Evolutionary conservation across 305 asterid genomes (phyloP).

Genomic region (Nicotiana rustica): DNA sequence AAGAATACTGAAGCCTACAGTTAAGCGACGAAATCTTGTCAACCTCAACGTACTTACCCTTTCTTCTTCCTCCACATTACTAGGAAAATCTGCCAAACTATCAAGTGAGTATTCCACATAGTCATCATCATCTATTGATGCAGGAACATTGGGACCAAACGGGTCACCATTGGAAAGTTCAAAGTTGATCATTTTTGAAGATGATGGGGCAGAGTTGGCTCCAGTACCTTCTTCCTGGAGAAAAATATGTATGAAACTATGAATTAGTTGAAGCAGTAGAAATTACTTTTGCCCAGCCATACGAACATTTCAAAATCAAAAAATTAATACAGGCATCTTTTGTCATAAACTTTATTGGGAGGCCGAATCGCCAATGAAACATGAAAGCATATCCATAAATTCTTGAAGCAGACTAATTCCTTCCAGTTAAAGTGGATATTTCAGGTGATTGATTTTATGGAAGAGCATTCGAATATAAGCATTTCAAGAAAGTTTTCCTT

Average conservation of each 20-base stretch:
- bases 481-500: neutral
- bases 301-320: neutral
- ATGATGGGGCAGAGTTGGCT: conserved; percentile 64
- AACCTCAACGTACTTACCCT: conserved; percentile 51
- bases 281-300: conserved; percentile 11
- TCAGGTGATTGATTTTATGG: conserved; percentile 13
- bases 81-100: conserved; percentile 72
- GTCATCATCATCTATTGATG: conserved; percentile 71
- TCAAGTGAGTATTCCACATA: conserved; percentile 83
- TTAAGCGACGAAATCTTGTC: neutral
- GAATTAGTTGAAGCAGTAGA: conserved; percentile 8
- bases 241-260: neutral
- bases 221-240: conserved; percentile 70
- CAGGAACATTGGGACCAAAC: conserved; percentile 53
- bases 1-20: conserved; percentile 10
- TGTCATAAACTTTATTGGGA: conserved; percentile 26
- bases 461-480: conserved; percentile 15
- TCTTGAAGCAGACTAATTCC: conserved; percentile 2
- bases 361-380: neutral
- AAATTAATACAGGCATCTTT: conserved; percentile 24
- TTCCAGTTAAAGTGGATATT: conserved; percentile 4
- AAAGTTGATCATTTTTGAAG: conserved; percentile 84
- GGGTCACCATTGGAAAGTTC: conserved; percentile 69
- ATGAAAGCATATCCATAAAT: neutral
- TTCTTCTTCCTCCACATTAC: conserved; percentile 87